A percentile compares a stretch with the other conserved stretches of the same genome.
phyloP scores from a whole-genome alignment of 2,329 filamentous ascomycete genomes.

The Penicillium olsonii region DNA sequence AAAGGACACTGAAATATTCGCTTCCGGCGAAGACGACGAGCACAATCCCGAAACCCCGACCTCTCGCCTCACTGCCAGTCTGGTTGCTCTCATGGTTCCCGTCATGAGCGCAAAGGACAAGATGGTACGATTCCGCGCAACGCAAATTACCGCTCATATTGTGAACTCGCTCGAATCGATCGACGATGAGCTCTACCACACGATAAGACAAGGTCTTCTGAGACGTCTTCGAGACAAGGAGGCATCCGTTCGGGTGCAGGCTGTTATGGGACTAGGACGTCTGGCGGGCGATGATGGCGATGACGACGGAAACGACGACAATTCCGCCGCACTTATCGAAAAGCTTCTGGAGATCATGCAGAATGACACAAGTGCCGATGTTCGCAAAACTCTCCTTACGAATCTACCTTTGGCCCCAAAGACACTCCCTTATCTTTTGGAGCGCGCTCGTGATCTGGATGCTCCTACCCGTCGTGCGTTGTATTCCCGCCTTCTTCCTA shows the following conservation, averaged over 20 bases:
- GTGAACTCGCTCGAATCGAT: slow-evolving; percentile 91
- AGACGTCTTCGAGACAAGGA: slow-evolving; percentile 94
- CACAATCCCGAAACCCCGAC: slow-evolving; percentile 79
- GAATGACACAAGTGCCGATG: slow-evolving; percentile 92
- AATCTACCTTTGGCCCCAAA: slow-evolving; percentile 85
- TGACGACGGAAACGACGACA: slow-evolving; percentile 68
- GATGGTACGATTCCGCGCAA: slow-evolving; percentile 82
- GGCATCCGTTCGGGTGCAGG: slow-evolving; percentile 85
- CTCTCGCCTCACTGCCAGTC: slow-evolving; percentile 71
- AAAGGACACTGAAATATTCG: slow-evolving; percentile 68
- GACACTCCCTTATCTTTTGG: slow-evolving; percentile 83
- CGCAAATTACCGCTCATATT: slow-evolving; percentile 85
- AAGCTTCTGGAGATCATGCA: slow-evolving; percentile 87
- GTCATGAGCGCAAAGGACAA: slow-evolving; percentile 89
- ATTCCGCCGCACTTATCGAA: slow-evolving; percentile 69
- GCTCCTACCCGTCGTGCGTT: slow-evolving; percentile 78
- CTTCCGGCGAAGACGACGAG: slow-evolving; percentile 65
- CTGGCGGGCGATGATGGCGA: slow-evolving; percentile 72
- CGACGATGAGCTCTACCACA: slow-evolving; percentile 86
- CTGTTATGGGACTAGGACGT: slow-evolving; percentile 83
- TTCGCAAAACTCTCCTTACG: slow-evolving; percentile 80
- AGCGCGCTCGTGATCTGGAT: slow-evolving; percentile 87
- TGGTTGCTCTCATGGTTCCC: slow-evolving; percentile 73
- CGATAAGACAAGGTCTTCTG: slow-evolving; percentile 74
- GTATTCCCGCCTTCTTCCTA: slow-evolving; percentile 83